Evolutionary conservation across 1,284 basidiomycete species (phyloP), one percentile per base, ranked within the genome.

Genomic region (Vanrija pseudolonga): DNA sequence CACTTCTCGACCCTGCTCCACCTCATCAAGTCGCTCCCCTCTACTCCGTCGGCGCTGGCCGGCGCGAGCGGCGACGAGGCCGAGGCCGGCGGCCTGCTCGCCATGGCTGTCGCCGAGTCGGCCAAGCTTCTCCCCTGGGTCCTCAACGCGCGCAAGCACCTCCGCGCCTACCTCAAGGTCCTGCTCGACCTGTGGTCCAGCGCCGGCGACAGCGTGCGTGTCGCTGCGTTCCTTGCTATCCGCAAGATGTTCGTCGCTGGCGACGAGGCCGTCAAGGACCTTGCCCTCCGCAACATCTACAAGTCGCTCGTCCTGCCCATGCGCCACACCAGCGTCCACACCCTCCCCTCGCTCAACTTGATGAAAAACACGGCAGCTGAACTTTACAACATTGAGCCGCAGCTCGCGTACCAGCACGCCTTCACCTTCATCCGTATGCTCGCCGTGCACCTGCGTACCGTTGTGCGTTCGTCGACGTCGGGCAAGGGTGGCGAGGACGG

Each of bases 281-380:
- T 86, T 18, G 87, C 91, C 53, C 80, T 98, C 62, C 48, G 18
- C 19, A 51, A 43, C 57, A 64, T 63, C 17, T 98, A 98, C 77
- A 82, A 90, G 49, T 84, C 87, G 3, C 80, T 97, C 32, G 83
- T 97, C 47, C 85, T 89, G 19, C 86, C 86, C 9, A 86, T 71
- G 22, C 65, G 91, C 71, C 84, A 85, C 18, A 96, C 92, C 5
- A 89, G 82, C 49, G 81, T 85, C 3, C 87, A 96, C 78, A 94
- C 88, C 2, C 80, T 98, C 14, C 92, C 94, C n/a, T 85, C 87
- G 4, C 89, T 98, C 76, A 96, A 90, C 68, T 78, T 98, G 41
- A 96, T 98, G 91, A 99, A 99, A 78, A 98, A 98, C 76, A 90
- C 92, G 3, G 94, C 94, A 0, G 88, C 88, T 0, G 93, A 96